phyloP scores from a whole-genome alignment of 1,139 yeast genomes.

The Debaryomycetaceae sp. region DNA sequence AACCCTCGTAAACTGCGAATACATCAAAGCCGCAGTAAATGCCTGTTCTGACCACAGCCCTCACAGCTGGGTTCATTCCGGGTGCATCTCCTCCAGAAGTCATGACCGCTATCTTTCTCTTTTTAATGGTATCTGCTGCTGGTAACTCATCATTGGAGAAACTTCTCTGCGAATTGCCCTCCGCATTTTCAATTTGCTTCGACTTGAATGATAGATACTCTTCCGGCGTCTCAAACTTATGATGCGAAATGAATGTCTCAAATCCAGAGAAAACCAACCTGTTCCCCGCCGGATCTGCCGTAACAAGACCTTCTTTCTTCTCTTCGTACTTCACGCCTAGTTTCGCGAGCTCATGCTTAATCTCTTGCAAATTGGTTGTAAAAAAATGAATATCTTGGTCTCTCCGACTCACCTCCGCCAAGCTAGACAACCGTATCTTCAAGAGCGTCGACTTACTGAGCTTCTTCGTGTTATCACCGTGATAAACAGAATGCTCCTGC shows the following conservation, averaged over 20 bases:
- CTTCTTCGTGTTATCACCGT: slow-evolving; percentile 42
- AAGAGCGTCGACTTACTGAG: slow-evolving; percentile 36
- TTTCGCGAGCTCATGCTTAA: slow-evolving; percentile 31
- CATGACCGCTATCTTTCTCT: slow-evolving; percentile 83
- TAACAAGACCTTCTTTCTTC: slow-evolving; percentile 17
- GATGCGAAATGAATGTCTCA: slow-evolving; percentile 26
- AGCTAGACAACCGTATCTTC: slow-evolving; percentile 53
- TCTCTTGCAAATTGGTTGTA: slow-evolving; percentile 42
- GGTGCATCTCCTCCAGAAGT: slow-evolving; percentile 99
- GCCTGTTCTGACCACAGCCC: slow-evolving; percentile 92
- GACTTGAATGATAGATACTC: slow-evolving; percentile 23
- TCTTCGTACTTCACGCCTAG: slow-evolving; percentile 13
- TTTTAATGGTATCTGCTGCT: slow-evolving; percentile 9
- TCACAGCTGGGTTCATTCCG: slow-evolving; percentile 95
- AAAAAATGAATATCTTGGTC: slow-evolving; percentile 48
- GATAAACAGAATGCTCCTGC: slow-evolving; percentile 54
- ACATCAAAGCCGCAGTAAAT: slow-evolving; percentile 88
- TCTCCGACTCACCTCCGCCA: slow-evolving; percentile 22
- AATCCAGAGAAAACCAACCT: slow-evolving; percentile 41
- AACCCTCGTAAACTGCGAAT: slow-evolving; percentile 93
- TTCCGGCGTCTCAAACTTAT: slow-evolving; percentile 26
- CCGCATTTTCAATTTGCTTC: slow-evolving; percentile 12
- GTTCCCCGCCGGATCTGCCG: slow-evolving; percentile 60
- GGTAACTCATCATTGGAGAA: slow-evolving; percentile 3
- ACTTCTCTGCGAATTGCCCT: background rate